Base-by-base conservation (phyloP, 768 basidiomycete genomes). In the Boletus sp. region DNA sequence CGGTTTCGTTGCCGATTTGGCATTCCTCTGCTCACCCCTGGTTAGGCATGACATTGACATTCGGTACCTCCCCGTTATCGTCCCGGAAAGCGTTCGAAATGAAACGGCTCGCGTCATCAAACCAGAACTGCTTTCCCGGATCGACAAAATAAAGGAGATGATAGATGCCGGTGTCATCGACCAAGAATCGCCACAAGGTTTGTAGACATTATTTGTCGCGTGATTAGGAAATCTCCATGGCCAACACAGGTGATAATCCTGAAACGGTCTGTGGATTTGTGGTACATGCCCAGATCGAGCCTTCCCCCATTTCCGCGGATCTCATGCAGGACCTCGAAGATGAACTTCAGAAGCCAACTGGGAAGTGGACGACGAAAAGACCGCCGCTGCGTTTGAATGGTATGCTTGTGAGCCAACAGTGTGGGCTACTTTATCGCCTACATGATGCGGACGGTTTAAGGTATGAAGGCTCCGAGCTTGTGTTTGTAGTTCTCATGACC, bases 371-470 rank as follows among this genome's bases (percentile, higher is more conserved):
- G 0, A 74, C 80, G 8, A 64, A 69, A 3, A 68, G 80, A 0
- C 87, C 88, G 3, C 80, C 78, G 33, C 66, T 90, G 50, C 74
- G 74, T 3, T 64, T 91, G 41, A 81, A 79, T 47, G 88, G 83
- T 9, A 72, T 94, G 7, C 66, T 93, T 1, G 64, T 94, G 44
- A 94, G 93, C 66, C 82, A 81, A 62, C 82, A 89, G 55, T 96
- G 93, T 64, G 93, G 90, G 4, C 70, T 93, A 37, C 69, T 92
- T 37, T 83, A 84, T 47, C 84, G 85, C 54, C 64, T 92, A 5
- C 76, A 76, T 27, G 79, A 85, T 23, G 82, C 85, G 0, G 77
- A 83, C 41, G 92, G 92, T 0, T 65, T 94, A 47, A 80, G 87
- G 87, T 89, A 56, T 23, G 76, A 49, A 13, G 1, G 9, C 17